Evolutionary conservation across 2,329 filamentous ascomycete species (phyloP).

Genomic region (Aureobasidium sp.): DNA sequence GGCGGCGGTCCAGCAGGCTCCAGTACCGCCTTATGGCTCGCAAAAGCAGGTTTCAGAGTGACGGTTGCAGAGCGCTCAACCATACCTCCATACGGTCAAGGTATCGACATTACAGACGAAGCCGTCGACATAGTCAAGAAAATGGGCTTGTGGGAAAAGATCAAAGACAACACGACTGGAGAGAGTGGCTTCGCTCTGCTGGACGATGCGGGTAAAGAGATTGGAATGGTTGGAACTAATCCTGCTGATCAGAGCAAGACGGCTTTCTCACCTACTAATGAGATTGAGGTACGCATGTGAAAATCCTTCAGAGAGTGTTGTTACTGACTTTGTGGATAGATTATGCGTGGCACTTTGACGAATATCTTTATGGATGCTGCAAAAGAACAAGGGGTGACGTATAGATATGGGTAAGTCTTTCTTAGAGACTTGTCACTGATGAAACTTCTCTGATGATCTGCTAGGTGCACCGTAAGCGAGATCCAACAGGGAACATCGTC

Average conservation of each 20-base stretch:
- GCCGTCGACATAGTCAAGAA: slow-evolving; percentile 21
- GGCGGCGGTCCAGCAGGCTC: slow-evolving; percentile 24
- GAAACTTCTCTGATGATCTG: neutral
- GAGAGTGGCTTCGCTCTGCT: slow-evolving; percentile 24
- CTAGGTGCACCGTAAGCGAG: slow-evolving; percentile 13
- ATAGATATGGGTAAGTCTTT: neutral
- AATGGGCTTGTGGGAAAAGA: slow-evolving; percentile 24
- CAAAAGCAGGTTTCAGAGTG: slow-evolving; percentile 19
- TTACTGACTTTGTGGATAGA: slow-evolving; percentile 22
- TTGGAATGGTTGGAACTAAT: neutral
- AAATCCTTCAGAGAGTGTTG: neutral
- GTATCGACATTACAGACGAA: slow-evolving; percentile 25
- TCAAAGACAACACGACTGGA: slow-evolving; percentile 22
- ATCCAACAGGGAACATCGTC: slow-evolving; percentile 3
- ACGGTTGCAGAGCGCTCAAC: slow-evolving; percentile 23
- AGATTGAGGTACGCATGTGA: slow-evolving; percentile 3
- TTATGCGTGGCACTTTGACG: slow-evolving; percentile 48
- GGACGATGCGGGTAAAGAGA: slow-evolving; percentile 22
- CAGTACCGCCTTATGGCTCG: slow-evolving; percentile 22
- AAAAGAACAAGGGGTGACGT: slow-evolving; percentile 10
- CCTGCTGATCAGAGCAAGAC: neutral
- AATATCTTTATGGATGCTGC: slow-evolving; percentile 35
- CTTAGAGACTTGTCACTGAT: neutral
- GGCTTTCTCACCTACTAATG: neutral
- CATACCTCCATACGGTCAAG: slow-evolving; percentile 21